Evolutionary conservation across 352 stramenopile genomes (phyloP), one percentile per base, ranked within the genome.

Genomic region (Phytophthora hibernalis): DNA sequence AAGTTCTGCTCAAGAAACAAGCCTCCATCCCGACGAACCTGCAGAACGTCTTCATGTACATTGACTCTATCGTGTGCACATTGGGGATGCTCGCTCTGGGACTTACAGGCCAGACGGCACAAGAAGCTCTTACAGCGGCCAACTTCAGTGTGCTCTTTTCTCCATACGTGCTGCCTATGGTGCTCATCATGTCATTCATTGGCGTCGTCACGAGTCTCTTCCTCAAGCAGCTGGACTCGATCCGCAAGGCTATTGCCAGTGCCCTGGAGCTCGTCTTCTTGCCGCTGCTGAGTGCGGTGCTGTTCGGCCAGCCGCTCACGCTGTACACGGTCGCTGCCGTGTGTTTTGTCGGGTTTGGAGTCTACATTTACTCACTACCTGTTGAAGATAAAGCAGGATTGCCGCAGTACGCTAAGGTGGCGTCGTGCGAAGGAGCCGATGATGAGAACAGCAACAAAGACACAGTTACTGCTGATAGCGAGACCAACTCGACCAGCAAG

Each of bases 41-140:
- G 48, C 86, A 94, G 65, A 94, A 94, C 54, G 81, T 92, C 50
- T 91, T 92, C 65, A 94, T 94, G 86, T 94, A 94, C 70, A 54
- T 87, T 38, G 82, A 94, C 76, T 94, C 86, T 48, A 90, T 93
- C 52, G 50, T 89, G 7, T 92, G 85, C 49, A 92, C 83, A 1
- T 49, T 89, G 40, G 54, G 54, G 33, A 91, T 91, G 80, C 78
- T 93, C 48, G 80, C 68, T 42, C 64, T 92, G 6, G 83, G 83
- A 24, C 70, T 93, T 54, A 93, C 83, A 26, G 85, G 81, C 9
- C 81, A 91, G 60, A 85, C 79, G n/a, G 83, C 88, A 37, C 43
- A 70, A 30, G 72, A 91, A 53, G 85, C 85, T 22, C 60, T 90
- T 13, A 75, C 66, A 24, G 66, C 59, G 11, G 53, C 63, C 16